Evolutionary conservation across 2,329 filamentous ascomycete species (phyloP).

Genomic region (Coniochaeta hoffmannii): DNA sequence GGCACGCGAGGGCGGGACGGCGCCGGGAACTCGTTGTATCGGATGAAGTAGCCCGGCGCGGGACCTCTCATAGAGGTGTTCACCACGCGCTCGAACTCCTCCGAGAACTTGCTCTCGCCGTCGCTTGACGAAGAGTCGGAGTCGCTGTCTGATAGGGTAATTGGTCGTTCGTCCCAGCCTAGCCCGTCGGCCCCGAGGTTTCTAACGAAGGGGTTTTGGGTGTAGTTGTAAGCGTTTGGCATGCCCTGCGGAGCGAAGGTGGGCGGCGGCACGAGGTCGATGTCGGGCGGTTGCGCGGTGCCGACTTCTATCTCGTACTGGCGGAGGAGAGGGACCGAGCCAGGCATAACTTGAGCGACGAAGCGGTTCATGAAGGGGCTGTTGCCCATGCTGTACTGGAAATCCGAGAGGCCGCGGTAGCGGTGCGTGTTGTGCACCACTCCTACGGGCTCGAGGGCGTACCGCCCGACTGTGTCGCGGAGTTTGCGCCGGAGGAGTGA

Average conservation of each 20-base stretch:
- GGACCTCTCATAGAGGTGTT: slow-evolving; percentile 52
- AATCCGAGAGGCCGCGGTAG: slow-evolving; percentile 81
- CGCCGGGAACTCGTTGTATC: slow-evolving; percentile 54
- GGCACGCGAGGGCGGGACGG: slow-evolving; percentile 53
- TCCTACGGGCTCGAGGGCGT: slow-evolving; percentile 64
- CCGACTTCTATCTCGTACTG: slow-evolving; percentile 61
- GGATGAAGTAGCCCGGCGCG: slow-evolving; percentile 50
- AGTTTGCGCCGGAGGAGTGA: slow-evolving; percentile 53
- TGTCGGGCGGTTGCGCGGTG: slow-evolving; percentile 49
- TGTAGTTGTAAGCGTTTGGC: slow-evolving; percentile 74
- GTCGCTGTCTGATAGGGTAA: background rate
- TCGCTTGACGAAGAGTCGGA: slow-evolving; percentile 5
- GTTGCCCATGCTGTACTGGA: slow-evolving; percentile 67
- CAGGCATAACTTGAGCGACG: slow-evolving; percentile 61
- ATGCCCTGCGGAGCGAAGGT: slow-evolving; percentile 67
- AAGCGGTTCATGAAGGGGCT: slow-evolving; percentile 67
- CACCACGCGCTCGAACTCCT: slow-evolving; percentile 43
- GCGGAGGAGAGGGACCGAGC: slow-evolving; percentile 49
- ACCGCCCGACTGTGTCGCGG: slow-evolving; percentile 61
- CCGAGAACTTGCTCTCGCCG: slow-evolving; percentile 25
- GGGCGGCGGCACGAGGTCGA: slow-evolving; percentile 72
- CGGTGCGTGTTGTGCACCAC: slow-evolving; percentile 74
- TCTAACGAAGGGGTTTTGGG: slow-evolving; percentile 70
- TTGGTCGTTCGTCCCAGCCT: background rate
- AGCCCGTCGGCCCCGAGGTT: slow-evolving; percentile 34